phyloP scores from a whole-genome alignment of 257 asterid genomes.

The Leonotis leonurus region DNA sequence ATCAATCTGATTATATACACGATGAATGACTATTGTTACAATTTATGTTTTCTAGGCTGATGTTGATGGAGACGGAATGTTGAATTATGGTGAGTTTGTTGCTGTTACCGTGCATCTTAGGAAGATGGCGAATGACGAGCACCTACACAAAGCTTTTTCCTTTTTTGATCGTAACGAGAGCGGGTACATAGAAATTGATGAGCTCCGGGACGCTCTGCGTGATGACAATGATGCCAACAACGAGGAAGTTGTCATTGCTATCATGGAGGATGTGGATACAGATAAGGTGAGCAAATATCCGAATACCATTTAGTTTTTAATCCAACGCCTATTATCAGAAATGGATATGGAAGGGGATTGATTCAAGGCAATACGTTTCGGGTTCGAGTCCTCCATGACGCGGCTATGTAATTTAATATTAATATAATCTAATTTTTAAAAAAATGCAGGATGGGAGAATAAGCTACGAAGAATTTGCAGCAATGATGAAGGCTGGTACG shows the following conservation, averaged over 20 bases:
- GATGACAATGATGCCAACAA: constrained; percentile 47
- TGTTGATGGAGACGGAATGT: constrained; percentile 57
- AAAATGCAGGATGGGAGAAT: constrained; percentile 61
- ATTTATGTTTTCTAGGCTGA: constrained; percentile 47
- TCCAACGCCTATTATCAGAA: too few species aligned
- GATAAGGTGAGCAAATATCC: constrained; percentile 49
- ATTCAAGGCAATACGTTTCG: too few species aligned
- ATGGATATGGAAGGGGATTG: too few species aligned
- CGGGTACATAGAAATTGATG: constrained; percentile 67
- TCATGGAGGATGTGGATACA: constrained; percentile 81
- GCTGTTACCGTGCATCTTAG: constrained; percentile 67
- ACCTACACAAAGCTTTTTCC: constrained; percentile 65
- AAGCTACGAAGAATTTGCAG: constrained; percentile 69
- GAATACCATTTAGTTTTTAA: background rate
- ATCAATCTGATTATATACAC: too few species aligned
- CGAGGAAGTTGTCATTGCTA: constrained; percentile 60
- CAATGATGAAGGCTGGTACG: constrained; percentile 85
- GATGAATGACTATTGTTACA: too few species aligned
- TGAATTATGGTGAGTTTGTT: constrained; percentile 62
- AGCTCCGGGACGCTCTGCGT: constrained; percentile 56
- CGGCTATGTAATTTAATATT: too few species aligned
- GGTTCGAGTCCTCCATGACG: too few species aligned
- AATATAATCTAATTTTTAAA: background rate
- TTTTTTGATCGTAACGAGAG: constrained; percentile 57
- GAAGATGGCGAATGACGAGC: constrained; percentile 79